Evolutionary conservation across 2,329 filamentous ascomycete species (phyloP).

Genomic region (Metarhizium album): DNA sequence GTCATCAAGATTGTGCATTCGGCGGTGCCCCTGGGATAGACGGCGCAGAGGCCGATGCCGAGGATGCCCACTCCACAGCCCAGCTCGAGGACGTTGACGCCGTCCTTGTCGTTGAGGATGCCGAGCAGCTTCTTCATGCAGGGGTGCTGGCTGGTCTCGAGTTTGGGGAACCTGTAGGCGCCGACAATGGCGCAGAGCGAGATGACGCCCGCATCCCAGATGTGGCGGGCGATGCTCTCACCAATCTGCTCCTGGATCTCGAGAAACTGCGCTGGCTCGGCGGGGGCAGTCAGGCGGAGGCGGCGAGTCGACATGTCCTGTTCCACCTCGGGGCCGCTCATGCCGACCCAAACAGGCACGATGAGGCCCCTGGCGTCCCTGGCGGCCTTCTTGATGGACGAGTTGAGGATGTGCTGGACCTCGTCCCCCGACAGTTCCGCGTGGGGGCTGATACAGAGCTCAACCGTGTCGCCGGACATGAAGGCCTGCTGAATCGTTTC

Average conservation of each 20-base stretch:
- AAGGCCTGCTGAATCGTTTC: slow-evolving; percentile 16
- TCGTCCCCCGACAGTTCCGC: slow-evolving; percentile 16
- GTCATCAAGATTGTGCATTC: slow-evolving; percentile 37
- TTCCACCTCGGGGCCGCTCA: slow-evolving; percentile 17
- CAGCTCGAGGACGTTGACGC: slow-evolving; percentile 39
- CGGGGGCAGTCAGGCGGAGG: slow-evolving; percentile 15
- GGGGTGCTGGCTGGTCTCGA: slow-evolving; percentile 14
- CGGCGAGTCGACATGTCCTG: slow-evolving; percentile 19
- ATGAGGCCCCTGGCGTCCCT: slow-evolving; percentile 25
- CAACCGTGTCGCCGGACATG: slow-evolving; percentile 14
- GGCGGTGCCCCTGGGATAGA: slow-evolving; percentile 16
- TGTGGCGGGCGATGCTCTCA: slow-evolving; percentile 48
- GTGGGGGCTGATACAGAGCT: slow-evolving; percentile 18
- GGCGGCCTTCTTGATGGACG: slow-evolving; percentile 11
- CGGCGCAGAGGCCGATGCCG: slow-evolving; percentile 35
- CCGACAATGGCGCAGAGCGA: slow-evolving; percentile 25
- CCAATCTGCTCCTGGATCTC: slow-evolving; percentile 46
- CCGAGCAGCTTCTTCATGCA: slow-evolving; percentile 21
- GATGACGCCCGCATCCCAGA: slow-evolving; percentile 47
- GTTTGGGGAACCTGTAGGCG: slow-evolving; percentile 16
- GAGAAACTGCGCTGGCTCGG: slow-evolving; percentile 18
- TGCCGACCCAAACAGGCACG: slow-evolving; percentile 30
- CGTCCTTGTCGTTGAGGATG: slow-evolving; percentile 15
- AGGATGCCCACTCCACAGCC: slow-evolving; percentile 47
- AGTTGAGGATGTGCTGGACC: slow-evolving; percentile 15